A percentile compares a stretch with the other conserved stretches of the same genome.
Evolutionary conservation across 345 rosid species (phyloP).

Genomic region (Camelina sativa): DNA sequence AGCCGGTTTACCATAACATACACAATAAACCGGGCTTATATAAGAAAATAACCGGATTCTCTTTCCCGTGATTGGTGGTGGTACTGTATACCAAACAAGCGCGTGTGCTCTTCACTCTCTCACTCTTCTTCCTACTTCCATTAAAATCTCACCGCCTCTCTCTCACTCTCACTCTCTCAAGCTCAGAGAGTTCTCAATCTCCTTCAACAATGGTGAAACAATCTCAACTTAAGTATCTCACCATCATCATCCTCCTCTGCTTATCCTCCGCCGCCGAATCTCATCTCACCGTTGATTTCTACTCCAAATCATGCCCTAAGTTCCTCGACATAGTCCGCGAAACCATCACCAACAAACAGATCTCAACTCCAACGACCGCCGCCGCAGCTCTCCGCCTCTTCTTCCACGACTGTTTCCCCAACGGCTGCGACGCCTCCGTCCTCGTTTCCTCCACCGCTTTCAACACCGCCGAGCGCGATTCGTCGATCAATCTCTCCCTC

Average conservation of each 20-base stretch:
- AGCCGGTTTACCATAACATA: not conserved
- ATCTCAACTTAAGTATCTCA: not conserved
- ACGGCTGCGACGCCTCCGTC: slow-evolving; percentile 82
- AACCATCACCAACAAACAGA: slow-evolving; percentile 74
- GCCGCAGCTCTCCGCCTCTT: slow-evolving; percentile 75
- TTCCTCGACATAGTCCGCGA: slow-evolving; percentile 69
- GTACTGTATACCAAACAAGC: not conserved
- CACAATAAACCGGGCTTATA: not conserved
- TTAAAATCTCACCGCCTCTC: not conserved
- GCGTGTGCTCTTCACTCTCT: not conserved
- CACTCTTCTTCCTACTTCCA: not conserved
- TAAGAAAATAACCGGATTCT: not conserved
- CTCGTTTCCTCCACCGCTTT: slow-evolving; percentile 64
- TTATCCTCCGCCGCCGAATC: slow-evolving; percentile 40
- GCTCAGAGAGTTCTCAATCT: not conserved
- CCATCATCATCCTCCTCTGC: slow-evolving; percentile 38
- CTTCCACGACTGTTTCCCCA: slow-evolving; percentile 86
- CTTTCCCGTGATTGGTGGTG: not conserved
- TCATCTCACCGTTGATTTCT: slow-evolving; percentile 56
- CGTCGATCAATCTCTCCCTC: slow-evolving; percentile 78
- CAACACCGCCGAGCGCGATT: slow-evolving; percentile 79
- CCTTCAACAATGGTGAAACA: slow-evolving; percentile 6
- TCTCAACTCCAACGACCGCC: slow-evolving; percentile 79
- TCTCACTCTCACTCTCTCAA: not conserved
- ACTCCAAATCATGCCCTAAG: slow-evolving; percentile 70